Evolutionary conservation across 1,139 yeast species (phyloP).

Genomic region (Blastobotrys elegans): DNA sequence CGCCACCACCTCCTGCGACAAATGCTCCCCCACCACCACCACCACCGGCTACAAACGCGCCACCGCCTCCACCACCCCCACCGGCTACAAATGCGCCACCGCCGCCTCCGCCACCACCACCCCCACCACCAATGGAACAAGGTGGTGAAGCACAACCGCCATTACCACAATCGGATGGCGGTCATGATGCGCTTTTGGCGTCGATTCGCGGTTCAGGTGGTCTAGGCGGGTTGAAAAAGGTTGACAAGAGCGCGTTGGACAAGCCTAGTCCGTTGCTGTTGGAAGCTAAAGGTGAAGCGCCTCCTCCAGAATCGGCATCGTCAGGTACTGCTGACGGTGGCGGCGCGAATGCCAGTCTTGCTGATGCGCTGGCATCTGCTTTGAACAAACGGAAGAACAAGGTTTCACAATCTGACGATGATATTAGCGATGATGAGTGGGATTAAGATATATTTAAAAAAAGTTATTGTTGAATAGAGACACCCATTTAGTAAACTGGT

Average conservation of each 20-base stretch:
- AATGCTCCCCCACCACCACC: constrained; percentile 29
- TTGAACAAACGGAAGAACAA: constrained; percentile 74
- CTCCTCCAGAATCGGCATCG: constrained; percentile 34
- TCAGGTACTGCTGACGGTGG: constrained; percentile 34
- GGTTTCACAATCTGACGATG: constrained; percentile 81
- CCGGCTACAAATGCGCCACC: constrained; percentile 29
- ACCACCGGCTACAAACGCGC: constrained; percentile 26
- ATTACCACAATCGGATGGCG: constrained; percentile 44
- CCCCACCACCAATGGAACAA: constrained; percentile 37
- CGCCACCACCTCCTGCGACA: constrained; percentile 35
- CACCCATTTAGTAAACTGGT: constrained; percentile 18
- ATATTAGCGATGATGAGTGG: constrained; percentile 73
- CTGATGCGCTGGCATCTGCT: constrained; percentile 87
- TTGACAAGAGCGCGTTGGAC: constrained; percentile 80
- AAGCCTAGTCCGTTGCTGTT: constrained; percentile 66
- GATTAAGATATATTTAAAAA: constrained; percentile 26
- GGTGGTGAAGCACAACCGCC: constrained; percentile 40
- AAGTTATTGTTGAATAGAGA: constrained; percentile 15
- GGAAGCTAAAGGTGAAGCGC: constrained; percentile 63
- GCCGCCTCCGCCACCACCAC: constrained; percentile 33
- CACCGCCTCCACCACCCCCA: constrained; percentile 29
- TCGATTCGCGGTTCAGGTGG: constrained; percentile 84
- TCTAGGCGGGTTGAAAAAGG: constrained; percentile 59
- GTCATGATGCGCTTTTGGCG: constrained; percentile 78
- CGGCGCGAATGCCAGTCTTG: constrained; percentile 56